Conservation (phyloP, 2,329 filamentous ascomycete species). For the Colletotrichum sojae region DNA sequence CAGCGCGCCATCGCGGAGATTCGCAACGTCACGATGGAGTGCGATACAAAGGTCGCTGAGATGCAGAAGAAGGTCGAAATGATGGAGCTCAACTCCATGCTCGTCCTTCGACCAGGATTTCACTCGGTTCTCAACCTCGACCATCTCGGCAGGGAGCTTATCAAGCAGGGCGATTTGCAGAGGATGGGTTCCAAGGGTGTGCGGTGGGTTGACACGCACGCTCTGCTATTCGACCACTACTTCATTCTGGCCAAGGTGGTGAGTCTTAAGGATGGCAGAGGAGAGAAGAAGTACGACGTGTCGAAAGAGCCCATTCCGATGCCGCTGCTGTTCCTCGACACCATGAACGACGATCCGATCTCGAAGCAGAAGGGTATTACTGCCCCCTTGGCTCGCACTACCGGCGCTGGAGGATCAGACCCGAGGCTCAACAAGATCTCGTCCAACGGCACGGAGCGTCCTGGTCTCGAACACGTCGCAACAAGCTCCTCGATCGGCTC, state of each 20-base stretch:
- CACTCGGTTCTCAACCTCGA: constrained; percentile 91
- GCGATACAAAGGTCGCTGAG: constrained; percentile 92
- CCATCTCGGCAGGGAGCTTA: constrained; percentile 91
- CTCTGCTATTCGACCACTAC: constrained; percentile 96
- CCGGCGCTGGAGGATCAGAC: constrained; percentile 73
- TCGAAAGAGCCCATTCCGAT: constrained; percentile 97
- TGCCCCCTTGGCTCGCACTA: constrained; percentile 70
- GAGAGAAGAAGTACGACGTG: constrained; percentile 92
- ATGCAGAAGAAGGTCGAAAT: constrained; percentile 92
- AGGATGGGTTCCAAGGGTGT: constrained; percentile 91
- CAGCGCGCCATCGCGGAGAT: constrained; percentile 91
- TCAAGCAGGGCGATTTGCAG: constrained; percentile 90
- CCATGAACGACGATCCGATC: constrained; percentile 90
- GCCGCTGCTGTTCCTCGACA: constrained; percentile 94
- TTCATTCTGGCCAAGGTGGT: constrained; percentile 90
- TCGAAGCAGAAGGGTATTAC: constrained; percentile 85
- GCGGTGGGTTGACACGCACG: constrained; percentile 94
- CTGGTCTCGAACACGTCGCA: constrained; percentile 75
- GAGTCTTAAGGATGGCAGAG: constrained; percentile 76
- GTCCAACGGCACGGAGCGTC: constrained; percentile 66
- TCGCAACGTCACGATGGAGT: constrained; percentile 88
- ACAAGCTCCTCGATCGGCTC: constrained; percentile 77
- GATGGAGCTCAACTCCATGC: constrained; percentile 84
- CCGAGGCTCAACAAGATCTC: constrained; percentile 70
- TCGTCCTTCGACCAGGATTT: constrained; percentile 90